These are phyloP conservation scores for Zasmidium cellare DNA, from an alignment of 2,329 filamentous ascomycete species.

Conservation along the genomic window DNA sequence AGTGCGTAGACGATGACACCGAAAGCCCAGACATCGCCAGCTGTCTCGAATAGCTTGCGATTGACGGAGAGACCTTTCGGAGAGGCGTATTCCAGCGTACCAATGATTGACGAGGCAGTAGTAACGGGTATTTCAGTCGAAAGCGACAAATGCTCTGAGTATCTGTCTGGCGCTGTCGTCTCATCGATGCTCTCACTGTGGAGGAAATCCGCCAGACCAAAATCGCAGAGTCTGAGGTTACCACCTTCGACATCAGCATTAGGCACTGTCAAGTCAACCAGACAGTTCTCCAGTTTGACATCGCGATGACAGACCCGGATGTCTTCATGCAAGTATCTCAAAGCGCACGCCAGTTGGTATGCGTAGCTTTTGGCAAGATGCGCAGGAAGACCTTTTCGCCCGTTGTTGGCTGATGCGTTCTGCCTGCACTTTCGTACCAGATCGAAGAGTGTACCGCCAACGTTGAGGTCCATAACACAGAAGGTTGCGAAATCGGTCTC, in stretches of 20 bases:
- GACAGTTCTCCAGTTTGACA: conserved; percentile 69
- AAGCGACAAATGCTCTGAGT: conserved; percentile 15
- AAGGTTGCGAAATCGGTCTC: conserved; percentile 69
- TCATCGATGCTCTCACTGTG: conserved; percentile 46
- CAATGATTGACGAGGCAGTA: conserved; percentile 51
- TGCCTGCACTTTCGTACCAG: conserved; percentile 56
- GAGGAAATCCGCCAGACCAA: conserved; percentile 69
- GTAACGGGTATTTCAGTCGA: conserved; percentile 19
- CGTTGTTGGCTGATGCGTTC: conserved; percentile 24
- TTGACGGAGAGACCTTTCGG: conserved; percentile 49
- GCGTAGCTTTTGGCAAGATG: conserved; percentile 60
- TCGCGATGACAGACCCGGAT: conserved; percentile 66
- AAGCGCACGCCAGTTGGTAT: conserved; percentile 63
- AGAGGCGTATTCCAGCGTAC: conserved; percentile 58
- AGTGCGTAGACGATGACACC: conserved; percentile 64
- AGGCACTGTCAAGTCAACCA: conserved; percentile 57
- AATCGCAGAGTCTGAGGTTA: conserved; percentile 64
- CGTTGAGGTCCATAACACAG: conserved; percentile 65
- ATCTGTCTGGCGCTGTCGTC: conserved; percentile 8
- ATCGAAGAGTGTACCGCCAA: conserved; percentile 65
- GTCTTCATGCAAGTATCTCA: conserved; percentile 68
- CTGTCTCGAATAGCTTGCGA: conserved; percentile 49
- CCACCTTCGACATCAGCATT: conserved; percentile 52
- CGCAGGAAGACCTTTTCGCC: conserved; percentile 45
- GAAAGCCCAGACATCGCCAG: conserved; percentile 67